These are phyloP conservation scores for Geotrichum citri-aurantii DNA, from an alignment of 1,139 yeast species.

Conservation along the genomic window DNA sequence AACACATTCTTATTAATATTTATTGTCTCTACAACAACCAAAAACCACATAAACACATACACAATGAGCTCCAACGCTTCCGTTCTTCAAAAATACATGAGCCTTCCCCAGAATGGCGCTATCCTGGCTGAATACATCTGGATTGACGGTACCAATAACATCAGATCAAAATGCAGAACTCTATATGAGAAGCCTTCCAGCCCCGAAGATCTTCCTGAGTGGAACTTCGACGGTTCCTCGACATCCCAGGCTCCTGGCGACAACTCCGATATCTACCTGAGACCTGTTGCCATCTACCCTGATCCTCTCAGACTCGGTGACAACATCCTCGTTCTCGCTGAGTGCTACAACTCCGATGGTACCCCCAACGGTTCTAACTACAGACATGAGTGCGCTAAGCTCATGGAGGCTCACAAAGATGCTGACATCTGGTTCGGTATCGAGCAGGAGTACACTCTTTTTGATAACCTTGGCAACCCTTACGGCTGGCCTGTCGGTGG, in stretches of 20 bases:
- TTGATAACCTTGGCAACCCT: conserved; percentile 82
- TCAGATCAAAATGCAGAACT: conserved; percentile 94
- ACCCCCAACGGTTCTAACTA: conserved; percentile 98
- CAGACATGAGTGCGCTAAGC: conserved; percentile 95
- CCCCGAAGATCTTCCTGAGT: conserved; percentile 88
- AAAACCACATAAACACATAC: neutral
- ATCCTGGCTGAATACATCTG: conserved; percentile 95
- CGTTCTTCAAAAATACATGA: conserved; percentile 67
- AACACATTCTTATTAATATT: neutral
- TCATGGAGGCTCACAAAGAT: conserved; percentile 85
- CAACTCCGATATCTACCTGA: conserved; percentile 88
- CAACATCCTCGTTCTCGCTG: conserved; percentile 88
- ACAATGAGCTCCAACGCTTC: conserved; percentile 30
- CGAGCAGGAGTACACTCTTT: conserved; percentile 96
- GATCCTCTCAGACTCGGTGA: conserved; percentile 99
- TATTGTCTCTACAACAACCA: neutral
- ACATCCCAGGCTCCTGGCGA: conserved; percentile 98
- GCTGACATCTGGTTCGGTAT: conserved; percentile 95
- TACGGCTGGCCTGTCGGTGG: conserved; percentile 99
- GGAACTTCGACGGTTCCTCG: conserved; percentile 99
- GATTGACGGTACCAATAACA: conserved; percentile 89
- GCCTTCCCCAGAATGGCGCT: conserved; percentile 78
- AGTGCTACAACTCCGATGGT: conserved; percentile 98
- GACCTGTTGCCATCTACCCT: conserved; percentile 89
- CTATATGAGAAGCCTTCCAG: conserved; percentile 60